Evolutionary conservation across 163 green algal genomes (phyloP), one percentile per base, ranked within the genome.

Genomic region (Scenedesmus sp.): DNA sequence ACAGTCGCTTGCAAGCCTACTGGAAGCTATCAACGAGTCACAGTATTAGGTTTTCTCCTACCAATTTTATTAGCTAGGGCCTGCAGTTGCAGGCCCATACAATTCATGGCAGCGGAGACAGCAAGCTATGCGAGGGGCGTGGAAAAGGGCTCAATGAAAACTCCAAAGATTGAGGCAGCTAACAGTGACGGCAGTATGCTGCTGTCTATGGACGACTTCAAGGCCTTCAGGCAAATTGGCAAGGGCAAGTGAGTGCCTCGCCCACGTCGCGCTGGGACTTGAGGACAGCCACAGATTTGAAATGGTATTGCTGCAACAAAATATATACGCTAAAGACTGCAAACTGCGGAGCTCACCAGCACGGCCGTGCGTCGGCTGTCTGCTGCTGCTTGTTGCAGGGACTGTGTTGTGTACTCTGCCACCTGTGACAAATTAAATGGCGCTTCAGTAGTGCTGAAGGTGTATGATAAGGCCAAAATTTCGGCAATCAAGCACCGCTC

Each of bases 401-500:
- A 97, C 91, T 95, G 95, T 46, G 90, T 95, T 10, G 96, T 97
- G 20, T 97, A 97, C 80, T 88, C 79, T 0, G 95, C 92, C 15
- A 78, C 59, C 16, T 97, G 95, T 88, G 51, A 82, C 46, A 93
- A 91, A 56, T 68, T 97, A 56, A 90, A 91, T 7, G 90, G 90
- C 43, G 33, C 73, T 13, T 84, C 42, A 2, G 95, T 97, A 22
- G 96, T 96, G 26, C 89, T 97, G 22, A 97, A 97, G 86, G 89
- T 96, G 61, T 97, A 97, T 68, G 92, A 97, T 91, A 96, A 95
- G 70, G 51, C 70, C 5, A 94, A 91, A 44, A 89, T 97, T 43
- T 92, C 88, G 3, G 33, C 92, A 30, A 95, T 94, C 65, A 98
- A 98, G 90, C 91, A 96, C 35, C 91, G 96, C 1, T 94, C 93